These are phyloP conservation scores for Penicillium tannophilum DNA, from an alignment of 495 filamentous ascomycete genomes.

Conservation along the genomic window DNA sequence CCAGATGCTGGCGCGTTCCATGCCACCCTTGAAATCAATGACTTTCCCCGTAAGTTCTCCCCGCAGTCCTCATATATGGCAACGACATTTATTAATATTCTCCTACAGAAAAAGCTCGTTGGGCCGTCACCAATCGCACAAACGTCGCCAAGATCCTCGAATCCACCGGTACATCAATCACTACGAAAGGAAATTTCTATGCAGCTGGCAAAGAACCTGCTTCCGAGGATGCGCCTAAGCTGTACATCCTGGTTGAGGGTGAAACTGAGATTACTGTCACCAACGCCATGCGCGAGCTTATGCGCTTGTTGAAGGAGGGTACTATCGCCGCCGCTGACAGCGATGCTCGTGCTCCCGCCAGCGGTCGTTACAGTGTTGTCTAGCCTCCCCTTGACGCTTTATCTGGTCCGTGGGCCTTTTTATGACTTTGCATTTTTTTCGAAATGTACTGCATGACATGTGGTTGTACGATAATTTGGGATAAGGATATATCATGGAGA, in stretches of 20 bases:
- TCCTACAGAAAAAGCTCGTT: constrained; percentile 83
- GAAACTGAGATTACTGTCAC: constrained; percentile 93
- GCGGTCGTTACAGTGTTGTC: constrained; percentile 89
- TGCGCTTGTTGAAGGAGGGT: constrained; percentile 86
- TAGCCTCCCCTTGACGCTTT: constrained; percentile 35
- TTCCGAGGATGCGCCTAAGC: constrained; percentile 75
- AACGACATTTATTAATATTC: constrained; percentile 25
- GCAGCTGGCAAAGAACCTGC: constrained; percentile 76
- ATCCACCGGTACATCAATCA: constrained; percentile 92
- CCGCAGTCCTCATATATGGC: neutral
- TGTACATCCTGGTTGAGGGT: constrained; percentile 96
- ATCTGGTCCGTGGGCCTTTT: neutral
- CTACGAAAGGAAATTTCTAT: constrained; percentile 94
- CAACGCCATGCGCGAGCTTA: constrained; percentile 89
- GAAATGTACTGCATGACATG: constrained; percentile 5
- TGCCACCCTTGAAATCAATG: constrained; percentile 97
- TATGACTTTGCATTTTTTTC: neutral
- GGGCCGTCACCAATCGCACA: constrained; percentile 98
- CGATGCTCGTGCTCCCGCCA: constrained; percentile 75
- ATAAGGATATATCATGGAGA: neutral
- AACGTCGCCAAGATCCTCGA: constrained; percentile 99
- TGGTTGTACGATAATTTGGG: constrained; percentile 24
- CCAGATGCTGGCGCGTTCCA: constrained; percentile 98
- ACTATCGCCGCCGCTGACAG: constrained; percentile 86
- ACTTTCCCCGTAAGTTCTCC: constrained; percentile 79